Percentiles rank a stretch among this genome's conserved stretches.
These are phyloP conservation scores for Dipteronia dyeriana DNA, from an alignment of 345 rosid species.

Conservation along the genomic window DNA sequence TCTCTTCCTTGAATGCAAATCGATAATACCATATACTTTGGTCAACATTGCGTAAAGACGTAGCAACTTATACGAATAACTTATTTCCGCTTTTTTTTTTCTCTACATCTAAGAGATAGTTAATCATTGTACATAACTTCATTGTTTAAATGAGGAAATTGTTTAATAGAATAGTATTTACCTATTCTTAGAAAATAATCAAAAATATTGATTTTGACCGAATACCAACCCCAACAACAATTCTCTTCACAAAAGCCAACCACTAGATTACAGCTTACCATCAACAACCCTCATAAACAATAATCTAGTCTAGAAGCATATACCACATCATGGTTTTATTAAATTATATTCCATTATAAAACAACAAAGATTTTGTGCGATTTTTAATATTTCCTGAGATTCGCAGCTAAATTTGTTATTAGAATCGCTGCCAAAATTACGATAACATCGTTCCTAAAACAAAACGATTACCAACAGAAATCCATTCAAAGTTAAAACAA, in stretches of 20 bases:
- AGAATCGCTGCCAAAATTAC: background rate
- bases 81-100: slow-evolving; percentile 8
- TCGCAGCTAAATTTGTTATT: background rate
- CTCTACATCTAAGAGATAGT: slow-evolving; percentile 7
- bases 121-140: background rate
- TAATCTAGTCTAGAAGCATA: background rate
- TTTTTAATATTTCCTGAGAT: background rate
- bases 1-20: slow-evolving; percentile 1
- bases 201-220: slow-evolving; percentile 31
- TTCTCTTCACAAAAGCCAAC: slow-evolving; percentile 22
- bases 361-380: background rate
- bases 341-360: background rate
- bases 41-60: slow-evolving; percentile 27
- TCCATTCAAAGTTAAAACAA: slow-evolving; percentile 3
- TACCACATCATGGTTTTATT: background rate
- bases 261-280: slow-evolving; percentile 20
- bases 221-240: slow-evolving; percentile 32
- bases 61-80: slow-evolving; percentile 19
- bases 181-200: slow-evolving; percentile 25
- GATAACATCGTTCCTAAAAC: background rate
- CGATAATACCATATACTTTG: slow-evolving; percentile 13
- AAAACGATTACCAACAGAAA: slow-evolving; percentile 14
- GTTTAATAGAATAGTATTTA: background rate
- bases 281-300: slow-evolving; percentile 15
- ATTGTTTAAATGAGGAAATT: background rate